Evolutionary conservation across 1,284 basidiomycete genomes (phyloP).

Genomic region (Ustilago curta): DNA sequence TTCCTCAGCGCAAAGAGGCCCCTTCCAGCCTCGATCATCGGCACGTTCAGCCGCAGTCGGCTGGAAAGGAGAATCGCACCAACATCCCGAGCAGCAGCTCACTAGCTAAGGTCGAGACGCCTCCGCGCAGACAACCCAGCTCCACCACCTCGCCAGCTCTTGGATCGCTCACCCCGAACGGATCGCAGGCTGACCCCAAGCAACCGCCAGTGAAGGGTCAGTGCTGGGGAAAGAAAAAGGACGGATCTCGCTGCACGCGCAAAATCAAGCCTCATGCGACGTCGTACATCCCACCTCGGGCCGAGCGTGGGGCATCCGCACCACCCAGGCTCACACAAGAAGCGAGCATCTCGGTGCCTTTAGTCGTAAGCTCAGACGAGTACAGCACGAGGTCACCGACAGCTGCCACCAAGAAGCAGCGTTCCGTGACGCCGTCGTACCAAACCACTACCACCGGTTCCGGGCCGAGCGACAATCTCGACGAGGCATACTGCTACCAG

Average conservation of each 20-base stretch:
- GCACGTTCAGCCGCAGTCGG: neutral
- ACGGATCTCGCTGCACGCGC: constrained; percentile 50
- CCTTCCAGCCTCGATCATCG: neutral
- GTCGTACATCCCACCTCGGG: neutral
- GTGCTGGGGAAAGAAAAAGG: constrained; percentile 59
- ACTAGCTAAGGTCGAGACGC: neutral
- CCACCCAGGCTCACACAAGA: constrained; percentile 6
- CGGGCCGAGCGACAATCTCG: constrained; percentile 12
- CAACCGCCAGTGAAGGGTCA: constrained; percentile 35
- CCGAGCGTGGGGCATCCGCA: constrained; percentile 9
- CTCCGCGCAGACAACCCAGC: neutral
- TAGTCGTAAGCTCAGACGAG: constrained; percentile 29
- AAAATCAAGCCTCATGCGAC: constrained; percentile 1
- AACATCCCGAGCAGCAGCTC: no score
- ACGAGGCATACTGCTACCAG: constrained; percentile 52
- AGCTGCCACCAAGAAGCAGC: neutral
- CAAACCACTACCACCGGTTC: no score
- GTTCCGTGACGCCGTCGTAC: neutral
- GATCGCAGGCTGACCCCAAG: constrained; percentile 14
- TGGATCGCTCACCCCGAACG: constrained; percentile 9
- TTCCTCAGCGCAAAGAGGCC: constrained; percentile 10
- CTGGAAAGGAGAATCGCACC: neutral
- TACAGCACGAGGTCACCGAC: neutral
- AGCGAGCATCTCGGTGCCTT: constrained; percentile 1
- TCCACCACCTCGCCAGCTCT: neutral